Conservation (phyloP, 2,329 filamentous ascomycete species). For the Botrytis tulipae region DNA sequence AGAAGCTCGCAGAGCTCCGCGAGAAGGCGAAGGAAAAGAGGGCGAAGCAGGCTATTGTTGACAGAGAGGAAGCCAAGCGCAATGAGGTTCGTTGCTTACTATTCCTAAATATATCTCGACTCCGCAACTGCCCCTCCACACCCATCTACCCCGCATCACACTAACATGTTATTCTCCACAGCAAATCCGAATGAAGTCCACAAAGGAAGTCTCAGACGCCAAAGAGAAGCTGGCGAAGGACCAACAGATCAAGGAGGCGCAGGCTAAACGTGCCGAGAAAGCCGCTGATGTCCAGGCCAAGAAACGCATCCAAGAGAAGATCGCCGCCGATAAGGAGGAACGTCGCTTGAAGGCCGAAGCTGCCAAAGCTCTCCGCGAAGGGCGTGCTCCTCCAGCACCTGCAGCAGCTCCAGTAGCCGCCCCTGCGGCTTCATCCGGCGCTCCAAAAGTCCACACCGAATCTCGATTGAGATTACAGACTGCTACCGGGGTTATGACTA, state of each 20-base stretch:
- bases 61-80: slow-evolving; percentile 77
- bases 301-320: slow-evolving; percentile 86
- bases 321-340: slow-evolving; percentile 91
- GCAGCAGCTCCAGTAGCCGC: slow-evolving; percentile 40
- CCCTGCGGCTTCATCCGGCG: slow-evolving; percentile 43
- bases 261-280: slow-evolving; percentile 85
- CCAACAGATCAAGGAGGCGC: slow-evolving; percentile 88
- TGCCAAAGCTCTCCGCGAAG: slow-evolving; percentile 82
- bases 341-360: slow-evolving; percentile 80
- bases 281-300: slow-evolving; percentile 80
- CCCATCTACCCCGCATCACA: not conserved
- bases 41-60: slow-evolving; percentile 63
- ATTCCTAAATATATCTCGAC: not conserved
- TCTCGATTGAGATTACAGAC: slow-evolving; percentile 81
- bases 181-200: slow-evolving; percentile 79
- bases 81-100: slow-evolving; percentile 64
- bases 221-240: slow-evolving; percentile 88
- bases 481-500: slow-evolving; percentile 71
- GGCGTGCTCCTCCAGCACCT: slow-evolving; percentile 51
- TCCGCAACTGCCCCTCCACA: slow-evolving; percentile 1
- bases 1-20: slow-evolving; percentile 72
- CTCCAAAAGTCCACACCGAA: slow-evolving; percentile 62
- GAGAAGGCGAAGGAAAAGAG: slow-evolving; percentile 71
- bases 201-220: slow-evolving; percentile 80
- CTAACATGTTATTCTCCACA: slow-evolving; percentile 33